Base-by-base conservation (phyloP, 768 basidiomycete species). In the Boletus huronensis region DNA sequence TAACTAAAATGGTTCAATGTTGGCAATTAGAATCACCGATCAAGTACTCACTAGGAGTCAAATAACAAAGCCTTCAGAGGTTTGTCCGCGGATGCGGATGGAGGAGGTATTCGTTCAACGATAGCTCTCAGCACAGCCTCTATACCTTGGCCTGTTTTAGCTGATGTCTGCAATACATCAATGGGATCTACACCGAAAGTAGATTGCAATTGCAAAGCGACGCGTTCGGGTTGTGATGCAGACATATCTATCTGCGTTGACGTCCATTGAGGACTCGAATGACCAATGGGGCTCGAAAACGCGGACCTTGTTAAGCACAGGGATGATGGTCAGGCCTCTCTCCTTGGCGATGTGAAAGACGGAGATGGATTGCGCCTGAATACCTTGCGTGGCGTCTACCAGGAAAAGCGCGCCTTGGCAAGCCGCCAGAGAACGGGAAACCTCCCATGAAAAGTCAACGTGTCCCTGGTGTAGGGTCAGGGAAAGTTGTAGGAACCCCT, bases 361-460 rank as follows among this genome's bases (percentile, higher is more conserved):
- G 1, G 92, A 96, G 50, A 99, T 84, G 14, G 95, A 93, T 72
- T 99, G 97, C 0, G 97, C 97, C 72, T 99, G 97, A 8, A 99
- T 86, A 17, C 97, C 97, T 75, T 96, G 95, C 49, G 91, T 93
- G n/a, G 93, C 92, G 66, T 99, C 97, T 3, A 98, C 94, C 62
- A 98, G 73, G 35, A 86, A 69, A 39, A 86, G 68, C 10, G 92
- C 96, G 9, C 97, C 97, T 74, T 99, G 91, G 60, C 90, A 97
- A 31, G 96, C 93, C 4, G 93, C 87, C 38, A 98, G 74, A 26
- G 91, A 93, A 45, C 97, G 82, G 16, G 93, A 88, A 32, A 99
- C 93, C 71, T 98, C 96, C 85, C 93, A 97, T 54, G 92, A 82
- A 72, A 99, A 99, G 75, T 99, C 97, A 35, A 98, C 97, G 72